Evolutionary conservation across 495 filamentous ascomycete species (phyloP).

Genomic region (Penicillium atrosanguineum): DNA sequence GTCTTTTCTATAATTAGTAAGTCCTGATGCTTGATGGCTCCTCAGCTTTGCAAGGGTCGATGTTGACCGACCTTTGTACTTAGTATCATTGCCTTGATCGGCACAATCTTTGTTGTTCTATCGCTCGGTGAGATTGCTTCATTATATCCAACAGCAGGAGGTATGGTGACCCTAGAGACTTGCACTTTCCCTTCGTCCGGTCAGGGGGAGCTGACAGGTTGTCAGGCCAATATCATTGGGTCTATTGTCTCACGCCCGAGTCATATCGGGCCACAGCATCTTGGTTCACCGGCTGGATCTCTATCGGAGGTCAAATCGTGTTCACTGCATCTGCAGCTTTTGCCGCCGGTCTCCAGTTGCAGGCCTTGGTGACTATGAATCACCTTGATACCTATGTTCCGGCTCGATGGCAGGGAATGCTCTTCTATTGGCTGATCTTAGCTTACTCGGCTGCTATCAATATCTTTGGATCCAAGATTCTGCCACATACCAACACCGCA

Average conservation of each 20-base stretch:
- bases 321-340: conserved; percentile 30
- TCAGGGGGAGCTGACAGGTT: background rate
- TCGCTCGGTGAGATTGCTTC: conserved; percentile 26
- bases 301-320: conserved; percentile 31
- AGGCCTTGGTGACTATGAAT: conserved; percentile 25
- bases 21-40: background rate
- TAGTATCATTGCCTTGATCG: conserved; percentile 20
- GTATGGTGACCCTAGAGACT: conserved; percentile 1
- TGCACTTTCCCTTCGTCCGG: background rate
- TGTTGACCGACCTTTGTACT: background rate
- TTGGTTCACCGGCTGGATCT: conserved; percentile 29
- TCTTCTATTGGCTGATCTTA: conserved; percentile 24
- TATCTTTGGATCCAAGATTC: conserved; percentile 22
- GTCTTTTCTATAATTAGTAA: conserved; percentile 34
- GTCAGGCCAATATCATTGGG: conserved; percentile 27
- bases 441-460: conserved; percentile 19
- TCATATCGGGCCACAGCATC: conserved; percentile 20
- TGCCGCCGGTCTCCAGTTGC: conserved; percentile 21
- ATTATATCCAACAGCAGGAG: conserved; percentile 25
- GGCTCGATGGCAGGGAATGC: conserved; percentile 22
- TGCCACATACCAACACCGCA: conserved; percentile 22
- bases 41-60: background rate
- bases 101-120: conserved; percentile 23
- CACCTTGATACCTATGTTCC: conserved; percentile 20
- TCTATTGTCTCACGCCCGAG: conserved; percentile 19